Percentiles rank a stretch among this genome's conserved stretches.
Conservation (phyloP, 176 grass and related monocot genomes). For the Avena atlantica region DNA sequence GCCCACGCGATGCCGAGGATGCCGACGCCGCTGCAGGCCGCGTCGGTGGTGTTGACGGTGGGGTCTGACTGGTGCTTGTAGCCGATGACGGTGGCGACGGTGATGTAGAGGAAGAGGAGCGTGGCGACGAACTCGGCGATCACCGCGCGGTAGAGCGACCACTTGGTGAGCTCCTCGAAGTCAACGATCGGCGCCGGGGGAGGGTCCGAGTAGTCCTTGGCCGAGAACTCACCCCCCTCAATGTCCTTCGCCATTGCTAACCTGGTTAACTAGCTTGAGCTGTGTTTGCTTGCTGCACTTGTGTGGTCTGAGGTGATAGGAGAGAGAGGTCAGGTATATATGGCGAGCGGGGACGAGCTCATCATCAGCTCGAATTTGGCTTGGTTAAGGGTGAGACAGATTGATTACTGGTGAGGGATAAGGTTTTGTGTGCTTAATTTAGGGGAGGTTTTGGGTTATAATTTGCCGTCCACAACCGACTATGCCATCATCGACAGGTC, state of each 20-base stretch:
- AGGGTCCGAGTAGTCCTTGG: slow-evolving; percentile 91
- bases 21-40: slow-evolving; percentile 79
- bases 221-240: slow-evolving; percentile 59
- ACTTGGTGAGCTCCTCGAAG: slow-evolving; percentile 69
- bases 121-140: slow-evolving; percentile 93
- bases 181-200: slow-evolving; percentile 77
- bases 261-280: background rate
- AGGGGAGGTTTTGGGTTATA: slow-evolving; percentile 41
- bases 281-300: slow-evolving; percentile 41
- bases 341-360: slow-evolving; percentile 37
- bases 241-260: slow-evolving; percentile 84
- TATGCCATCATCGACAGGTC: slow-evolving; percentile 60
- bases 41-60: slow-evolving; percentile 48
- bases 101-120: slow-evolving; percentile 89
- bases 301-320: slow-evolving; percentile 39
- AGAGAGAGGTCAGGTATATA: slow-evolving; percentile 51
- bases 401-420: slow-evolving; percentile 39
- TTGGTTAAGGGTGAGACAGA: slow-evolving; percentile 28
- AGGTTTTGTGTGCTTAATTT: slow-evolving; percentile 38
- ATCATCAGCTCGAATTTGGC: slow-evolving; percentile 37
- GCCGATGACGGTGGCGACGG: slow-evolving; percentile 83
- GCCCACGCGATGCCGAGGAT: slow-evolving; percentile 88
- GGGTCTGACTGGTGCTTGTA: slow-evolving; percentile 77
- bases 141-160: slow-evolving; percentile 84
- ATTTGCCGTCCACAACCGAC: slow-evolving; percentile 77